Evolutionary conservation across 2,329 filamentous ascomycete species (phyloP).

Genomic region (Verticillium isaacii): DNA sequence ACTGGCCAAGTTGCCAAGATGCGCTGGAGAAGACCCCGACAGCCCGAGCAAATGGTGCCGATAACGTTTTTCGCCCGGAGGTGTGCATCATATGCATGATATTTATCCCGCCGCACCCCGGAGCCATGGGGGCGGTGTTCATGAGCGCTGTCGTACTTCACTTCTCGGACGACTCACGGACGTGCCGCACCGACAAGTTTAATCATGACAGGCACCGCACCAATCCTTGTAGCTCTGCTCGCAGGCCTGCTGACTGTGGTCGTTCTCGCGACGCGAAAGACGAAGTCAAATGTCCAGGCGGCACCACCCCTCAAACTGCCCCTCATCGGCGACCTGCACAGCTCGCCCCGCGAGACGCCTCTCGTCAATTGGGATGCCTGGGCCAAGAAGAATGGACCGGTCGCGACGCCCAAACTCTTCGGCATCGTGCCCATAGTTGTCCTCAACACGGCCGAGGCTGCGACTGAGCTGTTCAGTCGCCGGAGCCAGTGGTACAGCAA

Average conservation of each 20-base stretch:
- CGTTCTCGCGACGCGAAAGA: neutral
- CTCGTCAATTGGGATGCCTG: constrained; percentile 16
- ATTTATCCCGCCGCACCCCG: neutral
- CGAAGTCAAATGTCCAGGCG: neutral
- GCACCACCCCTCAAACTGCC: constrained; percentile 11
- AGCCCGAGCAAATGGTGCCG: neutral
- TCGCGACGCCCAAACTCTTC: constrained; percentile 14
- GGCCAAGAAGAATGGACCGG: constrained; percentile 9
- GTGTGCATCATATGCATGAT: neutral
- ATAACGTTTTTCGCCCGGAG: neutral
- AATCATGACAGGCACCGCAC: neutral
- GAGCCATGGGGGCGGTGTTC: neutral
- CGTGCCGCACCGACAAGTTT: neutral
- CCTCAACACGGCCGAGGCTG: constrained; percentile 14
- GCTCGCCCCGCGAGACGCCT: constrained; percentile 13
- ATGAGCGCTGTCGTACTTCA: neutral
- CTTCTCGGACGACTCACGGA: neutral
- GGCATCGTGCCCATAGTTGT: constrained; percentile 14
- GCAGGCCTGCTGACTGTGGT: neutral
- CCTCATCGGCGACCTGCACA: constrained; percentile 15
- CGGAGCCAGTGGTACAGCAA: constrained; percentile 17
- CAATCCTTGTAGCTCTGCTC: neutral
- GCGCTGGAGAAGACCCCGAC: neutral
- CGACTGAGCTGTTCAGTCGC: constrained; percentile 14
- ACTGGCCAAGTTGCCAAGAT: neutral